Evolutionary conservation across 805 yeast genomes (phyloP).

Genomic region (Hermanozyma aechmeae): DNA sequence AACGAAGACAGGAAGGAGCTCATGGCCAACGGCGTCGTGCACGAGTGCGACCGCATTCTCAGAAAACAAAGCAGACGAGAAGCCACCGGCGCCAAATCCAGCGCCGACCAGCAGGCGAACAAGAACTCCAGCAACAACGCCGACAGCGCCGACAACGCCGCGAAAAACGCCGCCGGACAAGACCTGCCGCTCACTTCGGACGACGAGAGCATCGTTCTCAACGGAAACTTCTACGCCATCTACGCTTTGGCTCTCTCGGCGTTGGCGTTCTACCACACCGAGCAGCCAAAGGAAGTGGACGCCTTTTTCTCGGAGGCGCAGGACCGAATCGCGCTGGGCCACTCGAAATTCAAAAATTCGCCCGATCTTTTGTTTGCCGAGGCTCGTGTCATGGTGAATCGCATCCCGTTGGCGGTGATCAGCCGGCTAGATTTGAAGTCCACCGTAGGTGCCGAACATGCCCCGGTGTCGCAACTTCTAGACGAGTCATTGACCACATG

Average conservation of each 20-base stretch:
- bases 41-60: conserved; percentile 79
- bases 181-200: too few species aligned
- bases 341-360: conserved; percentile 38
- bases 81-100: too few species aligned
- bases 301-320: conserved; percentile 63
- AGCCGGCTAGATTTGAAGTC: conserved; percentile 40
- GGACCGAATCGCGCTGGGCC: conserved; percentile 59
- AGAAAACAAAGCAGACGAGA: too few species aligned
- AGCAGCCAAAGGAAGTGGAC: conserved; percentile 31
- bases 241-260: conserved; percentile 69
- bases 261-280: conserved; percentile 46
- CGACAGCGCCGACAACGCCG: conserved; percentile 2
- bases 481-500: conserved; percentile 39
- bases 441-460: conserved; percentile 15
- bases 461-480: conserved; percentile 26
- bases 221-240: conserved; percentile 55
- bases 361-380: conserved; percentile 41
- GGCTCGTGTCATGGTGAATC: conserved; percentile 44
- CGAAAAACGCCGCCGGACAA: conserved; percentile 5
- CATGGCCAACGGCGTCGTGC: conserved; percentile 75
- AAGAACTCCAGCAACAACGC: too few species aligned
- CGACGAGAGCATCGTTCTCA: conserved; percentile 12
- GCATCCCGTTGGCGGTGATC: conserved; percentile 51
- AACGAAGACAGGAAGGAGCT: conserved; percentile 55
- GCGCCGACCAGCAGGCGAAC: background rate